Base-by-base conservation (phyloP, 2,329 filamentous ascomycete species). In the Xylariaceae sp. region DNA sequence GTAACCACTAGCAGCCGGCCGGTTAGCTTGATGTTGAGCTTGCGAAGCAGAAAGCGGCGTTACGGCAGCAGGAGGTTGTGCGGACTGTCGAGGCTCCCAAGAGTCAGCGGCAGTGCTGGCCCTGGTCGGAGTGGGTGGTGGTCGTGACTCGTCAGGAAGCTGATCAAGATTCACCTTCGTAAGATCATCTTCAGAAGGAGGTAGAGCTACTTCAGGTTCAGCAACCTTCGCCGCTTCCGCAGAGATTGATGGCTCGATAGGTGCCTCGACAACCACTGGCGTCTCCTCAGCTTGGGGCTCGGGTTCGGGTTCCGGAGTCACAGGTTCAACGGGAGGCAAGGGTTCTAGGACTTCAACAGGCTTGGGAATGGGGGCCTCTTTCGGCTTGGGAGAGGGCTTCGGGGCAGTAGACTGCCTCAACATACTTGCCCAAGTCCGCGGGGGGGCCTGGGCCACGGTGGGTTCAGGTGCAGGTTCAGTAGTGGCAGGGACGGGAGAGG, bases 101-200 rank as follows among this genome's bases (percentile, higher is more conserved):
- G 89, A 91, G 72, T 92, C 94, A 64, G 90, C 88, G 61, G 89
- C 79, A 56, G 91, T 96, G 79, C 91, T 96, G 60, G 89, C 90
- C 61, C 84, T 88, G 46, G 92, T 96, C 62, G 86, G 87, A 51
- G 89, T 92, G 46, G 86, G 80, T 26, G 86, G 83, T 41, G 89
- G 88, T 54, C 84, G 76, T 43, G 92, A 95, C 53, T 80, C 80
- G 73, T 96, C 91, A 61, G 85, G 87, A 64, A 97, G 80, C 73
- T 92, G 89, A 71, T 96, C 91, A 55, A 97, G 86, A 73, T 97
- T 97, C 64, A 86, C 87, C 74, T 92, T 86, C 31, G 92, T 97
- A 62, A 97, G 81, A 66, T 91, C 85, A 70, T 91, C 89, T 73
- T 88, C 86, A 29, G 89, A 81, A 12, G 88, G 86, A 47, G 81